Evolutionary conservation across 2,329 filamentous ascomycete genomes (phyloP), one percentile per base, ranked within the genome.

Genomic region (Pochonia chlamydosporia): DNA sequence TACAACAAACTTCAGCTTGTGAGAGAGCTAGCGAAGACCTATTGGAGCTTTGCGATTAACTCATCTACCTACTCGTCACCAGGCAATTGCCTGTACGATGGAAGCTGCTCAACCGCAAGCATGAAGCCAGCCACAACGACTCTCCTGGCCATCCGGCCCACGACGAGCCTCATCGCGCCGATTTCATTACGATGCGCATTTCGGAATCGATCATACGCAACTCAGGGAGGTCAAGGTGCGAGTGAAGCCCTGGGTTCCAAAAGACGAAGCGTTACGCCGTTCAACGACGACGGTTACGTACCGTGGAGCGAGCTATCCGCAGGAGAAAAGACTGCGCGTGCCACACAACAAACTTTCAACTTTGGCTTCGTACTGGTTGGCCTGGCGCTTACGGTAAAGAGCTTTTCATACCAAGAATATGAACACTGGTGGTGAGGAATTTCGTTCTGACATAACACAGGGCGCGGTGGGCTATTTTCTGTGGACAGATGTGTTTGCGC

Each of bases 271-370:
- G 82, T 96, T 23, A 96, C 90, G 0, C 79, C 92, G 0, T 84
- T 91, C 59, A 93, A 89, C 57, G 92, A 96, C 57, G 86, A 89
- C 59, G 92, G 92, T 7, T 76, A 78, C 53, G 82, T 96, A 1
- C 81, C 82, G 4, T 97, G 92, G 92, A 76, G 73, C 3, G 76
- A 93, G 46, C 77, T 97, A 3, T 89, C 84, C 1, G 72, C 70
- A 0, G 72, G 72, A 41, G 92, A 96, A 64, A 96, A 96, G 66
- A 82, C 84, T 3, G 86, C 85, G 21, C 80, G 92, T 33, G 87
- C 89, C 8, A 92, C 89, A 1, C 91, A 96, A 66, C 92, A 96
- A 66, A 87, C 85, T 14, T 85, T 95, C 72, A 96, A 97, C 67
- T 82, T 96, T 54, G 76, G 85, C 54, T 68, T 96, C 52, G 81